phyloP scores from a whole-genome alignment of 371 early-diverging fungal species.

The Mucor indicus region DNA sequence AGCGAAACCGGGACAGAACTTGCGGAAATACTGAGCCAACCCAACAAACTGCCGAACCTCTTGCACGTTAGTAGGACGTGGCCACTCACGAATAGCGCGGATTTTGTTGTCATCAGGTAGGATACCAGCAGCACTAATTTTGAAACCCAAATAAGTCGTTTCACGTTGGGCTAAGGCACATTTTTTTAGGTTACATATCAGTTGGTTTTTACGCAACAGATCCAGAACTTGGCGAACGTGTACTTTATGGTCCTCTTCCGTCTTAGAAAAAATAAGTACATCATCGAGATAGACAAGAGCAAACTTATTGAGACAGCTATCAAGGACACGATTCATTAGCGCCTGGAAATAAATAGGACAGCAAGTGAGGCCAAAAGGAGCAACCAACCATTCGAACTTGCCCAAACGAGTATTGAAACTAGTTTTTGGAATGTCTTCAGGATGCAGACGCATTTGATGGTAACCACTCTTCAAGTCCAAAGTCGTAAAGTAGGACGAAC shows the following conservation, averaged over 20 bases:
- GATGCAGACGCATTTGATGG: constrained; percentile 28
- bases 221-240: constrained; percentile 38
- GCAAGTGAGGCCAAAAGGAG: constrained; percentile 49
- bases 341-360: constrained; percentile 44
- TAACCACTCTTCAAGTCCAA: constrained; percentile 47
- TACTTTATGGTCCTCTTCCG: constrained; percentile 38
- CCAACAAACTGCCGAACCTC: constrained; percentile 40
- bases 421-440: constrained; percentile 25
- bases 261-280: constrained; percentile 51
- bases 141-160: constrained; percentile 45
- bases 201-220: constrained; percentile 22
- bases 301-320: constrained; percentile 28
- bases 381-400: constrained; percentile 36
- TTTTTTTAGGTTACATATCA: constrained; percentile 47
- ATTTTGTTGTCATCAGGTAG: constrained; percentile 24
- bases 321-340: constrained; percentile 35
- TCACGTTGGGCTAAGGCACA: constrained; percentile 41
- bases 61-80: constrained; percentile 27
- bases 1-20: constrained; percentile 31
- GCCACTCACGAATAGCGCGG: constrained; percentile 29
- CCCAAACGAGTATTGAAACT: constrained; percentile 37
- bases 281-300: constrained; percentile 55
- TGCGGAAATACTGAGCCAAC: constrained; percentile 27
- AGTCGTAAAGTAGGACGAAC: constrained; percentile 40
- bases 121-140: constrained; percentile 28